phyloP scores from a whole-genome alignment of 768 basidiomycete species.

The Pleurotus ostreatus region DNA sequence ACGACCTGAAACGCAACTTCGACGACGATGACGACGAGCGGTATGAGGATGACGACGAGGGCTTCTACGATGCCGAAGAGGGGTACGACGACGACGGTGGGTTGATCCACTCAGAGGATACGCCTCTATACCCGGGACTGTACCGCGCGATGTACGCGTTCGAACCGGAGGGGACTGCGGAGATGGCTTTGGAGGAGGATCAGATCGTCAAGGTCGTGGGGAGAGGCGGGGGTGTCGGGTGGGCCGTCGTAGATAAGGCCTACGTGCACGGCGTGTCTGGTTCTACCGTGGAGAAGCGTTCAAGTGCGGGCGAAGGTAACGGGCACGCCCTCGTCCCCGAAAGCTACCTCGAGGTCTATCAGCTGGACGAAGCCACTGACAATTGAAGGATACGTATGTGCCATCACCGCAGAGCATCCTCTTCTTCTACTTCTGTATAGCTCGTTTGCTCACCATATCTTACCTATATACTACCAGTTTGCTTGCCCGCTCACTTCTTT shows the following conservation, averaged over 20 bases:
- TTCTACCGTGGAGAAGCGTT: constrained; percentile 6
- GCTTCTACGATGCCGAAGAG: constrained; percentile 20
- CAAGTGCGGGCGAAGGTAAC: constrained; percentile 11
- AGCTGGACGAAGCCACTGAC: constrained; percentile 31
- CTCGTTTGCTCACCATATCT: no score
- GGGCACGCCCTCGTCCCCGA: constrained; percentile 75
- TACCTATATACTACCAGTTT: no score
- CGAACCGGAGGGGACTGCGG: constrained; percentile 75
- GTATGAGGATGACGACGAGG: constrained; percentile 21
- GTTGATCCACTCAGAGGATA: constrained; percentile 19
- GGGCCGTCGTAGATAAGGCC: constrained; percentile 65
- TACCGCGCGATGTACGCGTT: constrained; percentile 80
- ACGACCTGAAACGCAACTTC: constrained; percentile 48
- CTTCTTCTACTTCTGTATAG: no score
- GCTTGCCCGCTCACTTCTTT: no score
- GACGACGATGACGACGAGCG: constrained; percentile 25
- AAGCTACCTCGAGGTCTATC: constrained; percentile 64
- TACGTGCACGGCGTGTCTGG: not conserved
- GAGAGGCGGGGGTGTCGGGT: constrained; percentile 73
- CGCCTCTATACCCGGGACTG: constrained; percentile 58
- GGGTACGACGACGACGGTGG: constrained; percentile 17
- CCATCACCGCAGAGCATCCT: no score
- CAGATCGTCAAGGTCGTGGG: constrained; percentile 73
- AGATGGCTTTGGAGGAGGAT: constrained; percentile 78
- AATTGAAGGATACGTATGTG: no score